These are phyloP conservation scores for Rhizopogon rudus DNA, from an alignment of 768 basidiomycete genomes.

Conservation along the genomic window DNA sequence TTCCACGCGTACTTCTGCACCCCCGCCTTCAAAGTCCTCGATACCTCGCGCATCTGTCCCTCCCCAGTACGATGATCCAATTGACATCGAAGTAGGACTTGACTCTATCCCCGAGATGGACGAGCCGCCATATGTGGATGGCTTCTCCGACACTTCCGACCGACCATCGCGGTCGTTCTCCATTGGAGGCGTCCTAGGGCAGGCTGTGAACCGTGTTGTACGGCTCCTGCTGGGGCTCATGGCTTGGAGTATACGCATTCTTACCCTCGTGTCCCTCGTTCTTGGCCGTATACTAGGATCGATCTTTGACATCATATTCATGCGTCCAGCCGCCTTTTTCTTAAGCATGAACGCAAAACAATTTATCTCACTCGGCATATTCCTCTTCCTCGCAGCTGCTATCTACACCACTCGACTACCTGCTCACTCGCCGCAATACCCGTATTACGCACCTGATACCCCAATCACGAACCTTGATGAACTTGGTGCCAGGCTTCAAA, in stretches of 20 bases:
- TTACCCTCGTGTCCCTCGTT: slow-evolving; percentile 36
- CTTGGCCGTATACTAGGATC: slow-evolving; percentile 47
- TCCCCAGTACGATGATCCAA: slow-evolving; percentile 29
- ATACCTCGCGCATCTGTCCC: slow-evolving; percentile 37
- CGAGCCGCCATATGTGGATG: slow-evolving; percentile 35
- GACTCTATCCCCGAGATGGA: slow-evolving; percentile 64
- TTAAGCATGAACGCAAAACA: slow-evolving; percentile 28
- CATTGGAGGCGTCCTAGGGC: slow-evolving; percentile 42
- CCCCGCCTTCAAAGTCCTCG: slow-evolving; percentile 32
- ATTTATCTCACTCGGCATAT: slow-evolving; percentile 32
- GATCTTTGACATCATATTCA: slow-evolving; percentile 41
- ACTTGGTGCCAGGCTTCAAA: slow-evolving; percentile 54
- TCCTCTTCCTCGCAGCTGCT: slow-evolving; percentile 36
- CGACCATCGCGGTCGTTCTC: slow-evolving; percentile 30
- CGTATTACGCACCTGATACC: slow-evolving; percentile 50
- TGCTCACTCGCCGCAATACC: slow-evolving; percentile 22
- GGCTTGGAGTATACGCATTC: slow-evolving; percentile 16
- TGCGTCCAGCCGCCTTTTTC: slow-evolving; percentile 42
- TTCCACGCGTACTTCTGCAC: slow-evolving; percentile 31
- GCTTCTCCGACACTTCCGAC: slow-evolving; percentile 19
- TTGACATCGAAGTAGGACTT: slow-evolving; percentile 47
- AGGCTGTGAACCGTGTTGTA: slow-evolving; percentile 32
- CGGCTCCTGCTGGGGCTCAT: slow-evolving; percentile 25
- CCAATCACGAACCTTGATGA: slow-evolving; percentile 65
- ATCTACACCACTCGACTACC: slow-evolving; percentile 43